These are phyloP conservation scores for Penicillium brevicompactum DNA, from an alignment of 2,329 filamentous ascomycete genomes.

Conservation along the genomic window DNA sequence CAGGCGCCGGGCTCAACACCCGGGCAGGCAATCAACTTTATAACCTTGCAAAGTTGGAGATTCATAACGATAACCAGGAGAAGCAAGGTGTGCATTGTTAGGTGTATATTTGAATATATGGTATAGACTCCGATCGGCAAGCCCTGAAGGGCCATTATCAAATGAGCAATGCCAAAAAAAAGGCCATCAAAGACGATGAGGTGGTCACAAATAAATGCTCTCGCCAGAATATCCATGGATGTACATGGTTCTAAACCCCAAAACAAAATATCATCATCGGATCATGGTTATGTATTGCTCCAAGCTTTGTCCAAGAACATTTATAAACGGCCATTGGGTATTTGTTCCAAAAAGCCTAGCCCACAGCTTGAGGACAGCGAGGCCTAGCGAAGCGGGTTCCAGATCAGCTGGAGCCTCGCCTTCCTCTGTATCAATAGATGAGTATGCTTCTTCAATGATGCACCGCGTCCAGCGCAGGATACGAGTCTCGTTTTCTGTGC, in stretches of 20 bases:
- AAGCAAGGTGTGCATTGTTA: too few species aligned
- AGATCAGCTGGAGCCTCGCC: conserved; percentile 23
- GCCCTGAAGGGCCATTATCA: too few species aligned
- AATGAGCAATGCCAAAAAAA: too few species aligned
- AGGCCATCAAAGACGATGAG: too few species aligned
- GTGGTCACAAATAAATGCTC: too few species aligned
- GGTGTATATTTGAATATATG: too few species aligned
- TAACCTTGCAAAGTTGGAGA: too few species aligned
- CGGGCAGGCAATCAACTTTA: too few species aligned
- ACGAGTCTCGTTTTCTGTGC: conserved; percentile 33
- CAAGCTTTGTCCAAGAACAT: conserved; percentile 34
- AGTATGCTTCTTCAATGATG: conserved; percentile 36
- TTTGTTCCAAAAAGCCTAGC: conserved; percentile 34
- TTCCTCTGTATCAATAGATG: conserved; percentile 33
- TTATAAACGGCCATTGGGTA: conserved; percentile 39
- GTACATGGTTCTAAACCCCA: conserved; percentile 1
- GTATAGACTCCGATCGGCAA: too few species aligned
- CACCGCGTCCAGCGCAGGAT: conserved; percentile 36
- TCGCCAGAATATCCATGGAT: too few species aligned
- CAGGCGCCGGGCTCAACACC: too few species aligned
- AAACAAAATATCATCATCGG: conserved; percentile 8
- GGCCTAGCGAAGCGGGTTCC: conserved; percentile 29
- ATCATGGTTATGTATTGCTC: conserved; percentile 33
- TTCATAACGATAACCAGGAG: too few species aligned
- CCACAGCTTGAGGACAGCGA: conserved; percentile 35